Percentiles rank a stretch among this genome's conserved stretches.
phyloP scores from a whole-genome alignment of 306 rosid genomes.

The Crataegus laevigata region DNA sequence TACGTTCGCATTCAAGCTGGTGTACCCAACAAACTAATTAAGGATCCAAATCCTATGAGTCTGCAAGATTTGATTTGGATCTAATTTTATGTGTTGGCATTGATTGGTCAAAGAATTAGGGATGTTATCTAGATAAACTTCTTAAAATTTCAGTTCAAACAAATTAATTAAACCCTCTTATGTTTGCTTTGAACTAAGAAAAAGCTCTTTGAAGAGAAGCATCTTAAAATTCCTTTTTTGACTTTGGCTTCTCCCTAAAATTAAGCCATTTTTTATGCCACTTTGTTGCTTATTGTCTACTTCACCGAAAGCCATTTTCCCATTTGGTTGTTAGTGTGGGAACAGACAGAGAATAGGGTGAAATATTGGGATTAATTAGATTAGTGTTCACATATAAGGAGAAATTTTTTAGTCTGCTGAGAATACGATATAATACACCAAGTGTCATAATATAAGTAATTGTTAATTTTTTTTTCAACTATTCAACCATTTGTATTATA shows the following conservation, averaged over 20 bases:
- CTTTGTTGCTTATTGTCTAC: not conserved
- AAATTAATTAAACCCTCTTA: not conserved
- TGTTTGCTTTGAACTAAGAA: not conserved
- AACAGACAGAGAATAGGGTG: not conserved
- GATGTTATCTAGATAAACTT: not conserved
- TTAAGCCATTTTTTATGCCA: not conserved
- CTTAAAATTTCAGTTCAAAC: not conserved
- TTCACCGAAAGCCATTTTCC: not conserved
- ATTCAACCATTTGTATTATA: too few species aligned
- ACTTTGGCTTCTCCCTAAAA: not conserved
- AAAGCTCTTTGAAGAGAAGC: not conserved
- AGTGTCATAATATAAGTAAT: too few species aligned
- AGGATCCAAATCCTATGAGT: not conserved
- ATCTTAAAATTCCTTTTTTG: not conserved
- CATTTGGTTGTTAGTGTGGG: not conserved
- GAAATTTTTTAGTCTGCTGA: too few species aligned
- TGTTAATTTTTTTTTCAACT: fast-evolving
- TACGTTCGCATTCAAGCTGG: not conserved
- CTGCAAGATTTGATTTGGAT: not conserved
- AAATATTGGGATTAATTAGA: not conserved
- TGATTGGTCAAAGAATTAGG: not conserved
- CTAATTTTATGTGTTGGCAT: not conserved
- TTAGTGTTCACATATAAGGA: not conserved
- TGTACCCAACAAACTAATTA: not conserved
- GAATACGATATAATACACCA: too few species aligned